Evolutionary conservation across 2,329 filamentous ascomycete species (phyloP).

Genomic region (Penicillium olsonii): DNA sequence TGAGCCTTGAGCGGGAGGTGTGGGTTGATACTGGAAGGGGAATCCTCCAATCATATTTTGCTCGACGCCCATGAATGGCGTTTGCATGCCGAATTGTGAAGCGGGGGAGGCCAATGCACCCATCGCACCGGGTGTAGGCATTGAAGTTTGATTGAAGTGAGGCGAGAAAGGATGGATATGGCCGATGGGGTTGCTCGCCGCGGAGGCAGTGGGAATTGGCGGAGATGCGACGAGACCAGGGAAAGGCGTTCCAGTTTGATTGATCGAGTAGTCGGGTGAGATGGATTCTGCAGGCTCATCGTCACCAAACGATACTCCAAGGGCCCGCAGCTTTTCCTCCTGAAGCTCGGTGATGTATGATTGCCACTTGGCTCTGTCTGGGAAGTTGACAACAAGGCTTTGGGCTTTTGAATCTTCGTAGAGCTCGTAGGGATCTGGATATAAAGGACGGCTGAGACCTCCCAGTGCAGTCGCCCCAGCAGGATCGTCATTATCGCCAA

Average conservation of each 20-base stretch:
- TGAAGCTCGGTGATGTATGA: constrained; percentile 78
- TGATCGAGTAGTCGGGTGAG: constrained; percentile 66
- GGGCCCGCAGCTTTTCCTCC: constrained; percentile 87
- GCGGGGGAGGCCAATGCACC: constrained; percentile 71
- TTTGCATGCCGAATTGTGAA: constrained; percentile 62
- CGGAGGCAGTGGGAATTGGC: constrained; percentile 76
- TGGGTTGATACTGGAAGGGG: constrained; percentile 65
- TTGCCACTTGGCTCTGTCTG: constrained; percentile 63
- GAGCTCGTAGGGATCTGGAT: constrained; percentile 44
- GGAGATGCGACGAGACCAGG: constrained; percentile 80
- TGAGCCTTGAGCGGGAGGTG: constrained; percentile 52
- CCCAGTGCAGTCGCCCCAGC: constrained; percentile 31
- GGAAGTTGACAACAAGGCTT: constrained; percentile 43
- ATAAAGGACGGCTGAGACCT: constrained; percentile 47
- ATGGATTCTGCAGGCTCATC: constrained; percentile 69
- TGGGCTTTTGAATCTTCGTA: constrained; percentile 36
- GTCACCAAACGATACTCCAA: constrained; percentile 80
- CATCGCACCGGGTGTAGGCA: constrained; percentile 63
- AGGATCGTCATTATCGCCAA: constrained; percentile 32
- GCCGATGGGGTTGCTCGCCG: constrained; percentile 67
- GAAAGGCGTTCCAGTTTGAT: constrained; percentile 68
- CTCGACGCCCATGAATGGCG: constrained; percentile 60
- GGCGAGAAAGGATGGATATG: constrained; percentile 64
- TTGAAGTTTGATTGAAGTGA: constrained; percentile 57
- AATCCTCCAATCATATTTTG: constrained; percentile 65